Percentiles rank a stretch among this genome's conserved stretches.
phyloP scores from a whole-genome alignment of 257 asterid species.

The Henckelia pumila region DNA sequence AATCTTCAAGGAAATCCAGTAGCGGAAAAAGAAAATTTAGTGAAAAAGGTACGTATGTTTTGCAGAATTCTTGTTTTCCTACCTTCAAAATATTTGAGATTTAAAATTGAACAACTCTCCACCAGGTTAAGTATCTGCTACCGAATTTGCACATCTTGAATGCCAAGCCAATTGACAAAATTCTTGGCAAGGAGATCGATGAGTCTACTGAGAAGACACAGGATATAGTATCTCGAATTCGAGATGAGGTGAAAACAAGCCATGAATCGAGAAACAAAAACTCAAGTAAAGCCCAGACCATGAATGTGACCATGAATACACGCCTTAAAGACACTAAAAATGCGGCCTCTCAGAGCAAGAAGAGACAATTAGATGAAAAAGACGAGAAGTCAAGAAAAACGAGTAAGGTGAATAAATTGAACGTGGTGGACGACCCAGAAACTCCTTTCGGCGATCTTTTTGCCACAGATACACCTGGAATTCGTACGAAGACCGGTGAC shows the following conservation, averaged over 20 bases:
- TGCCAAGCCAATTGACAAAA: slow-evolving; percentile 52
- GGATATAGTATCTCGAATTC: slow-evolving; percentile 12
- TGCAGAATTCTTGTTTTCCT: slow-evolving; percentile 6
- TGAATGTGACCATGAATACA: slow-evolving; percentile 26
- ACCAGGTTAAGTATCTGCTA: slow-evolving; percentile 65
- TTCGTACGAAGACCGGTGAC: slow-evolving; percentile 9
- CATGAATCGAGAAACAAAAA: slow-evolving; percentile 24
- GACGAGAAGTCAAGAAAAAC: slow-evolving; percentile 35
- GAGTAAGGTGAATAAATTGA: slow-evolving; percentile 30
- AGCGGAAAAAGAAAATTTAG: slow-evolving; percentile 61
- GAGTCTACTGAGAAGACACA: slow-evolving; percentile 26
- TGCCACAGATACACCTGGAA: slow-evolving; percentile 24
- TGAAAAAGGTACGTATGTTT: slow-evolving; percentile 52
- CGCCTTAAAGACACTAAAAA: slow-evolving; percentile 23
- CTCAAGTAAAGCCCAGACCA: slow-evolving; percentile 23
- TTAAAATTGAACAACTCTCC: slow-evolving; percentile 22
- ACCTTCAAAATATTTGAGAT: slow-evolving; percentile 19
- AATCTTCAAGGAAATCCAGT: slow-evolving; percentile 90
- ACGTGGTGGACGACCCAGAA: slow-evolving; percentile 57
- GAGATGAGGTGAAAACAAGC: slow-evolving; percentile 20
- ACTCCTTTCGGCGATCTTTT: slow-evolving; percentile 57
- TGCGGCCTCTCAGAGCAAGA: slow-evolving; percentile 31
- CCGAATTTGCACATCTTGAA: slow-evolving; percentile 68
- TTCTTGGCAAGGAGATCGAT: slow-evolving; percentile 37
- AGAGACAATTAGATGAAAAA: slow-evolving; percentile 29